Evolutionary conservation across 148 eudicot genomes (phyloP).

Genomic region (Bassia scoparia): DNA sequence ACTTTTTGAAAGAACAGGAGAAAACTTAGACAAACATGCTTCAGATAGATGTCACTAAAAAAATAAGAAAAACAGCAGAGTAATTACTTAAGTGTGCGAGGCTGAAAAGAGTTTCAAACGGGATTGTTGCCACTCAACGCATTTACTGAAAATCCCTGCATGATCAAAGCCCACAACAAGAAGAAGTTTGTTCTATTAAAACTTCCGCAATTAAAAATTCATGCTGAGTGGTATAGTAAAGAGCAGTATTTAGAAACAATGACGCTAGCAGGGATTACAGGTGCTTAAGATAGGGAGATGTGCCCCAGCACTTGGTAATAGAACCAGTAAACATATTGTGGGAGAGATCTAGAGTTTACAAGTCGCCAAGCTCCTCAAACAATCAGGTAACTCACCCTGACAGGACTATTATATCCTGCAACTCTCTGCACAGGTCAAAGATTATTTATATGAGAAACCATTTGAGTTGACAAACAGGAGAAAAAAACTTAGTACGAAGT

Average conservation of each 20-base stretch:
- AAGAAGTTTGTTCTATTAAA: neutral
- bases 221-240: neutral
- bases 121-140: conserved; percentile 61
- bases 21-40: too few relatives aligned
- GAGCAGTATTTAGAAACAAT: neutral
- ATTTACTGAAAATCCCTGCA: conserved; percentile 81
- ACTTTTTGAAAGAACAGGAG: too few relatives aligned
- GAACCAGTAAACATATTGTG: conserved; percentile 62
- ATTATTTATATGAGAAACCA: neutral
- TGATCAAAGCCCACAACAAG: conserved; percentile 17
- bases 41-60: too few relatives aligned
- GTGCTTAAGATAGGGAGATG: conserved; percentile 68
- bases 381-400: conserved; percentile 77
- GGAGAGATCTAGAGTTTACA: conserved; percentile 67
- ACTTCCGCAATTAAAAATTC: neutral
- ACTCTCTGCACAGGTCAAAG: conserved; percentile 50
- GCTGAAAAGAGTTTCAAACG: conserved; percentile 49
- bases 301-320: conserved; percentile 73
- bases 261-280: conserved; percentile 47
- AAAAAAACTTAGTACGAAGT: neutral
- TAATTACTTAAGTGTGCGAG: conserved; percentile 68
- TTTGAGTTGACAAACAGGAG: neutral
- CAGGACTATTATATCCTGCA: conserved; percentile 70
- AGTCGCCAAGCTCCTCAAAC: conserved; percentile 53
- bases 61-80: too few relatives aligned